Conservation (phyloP, 352 stramenopile species). For the Plasmopara viticola region DNA sequence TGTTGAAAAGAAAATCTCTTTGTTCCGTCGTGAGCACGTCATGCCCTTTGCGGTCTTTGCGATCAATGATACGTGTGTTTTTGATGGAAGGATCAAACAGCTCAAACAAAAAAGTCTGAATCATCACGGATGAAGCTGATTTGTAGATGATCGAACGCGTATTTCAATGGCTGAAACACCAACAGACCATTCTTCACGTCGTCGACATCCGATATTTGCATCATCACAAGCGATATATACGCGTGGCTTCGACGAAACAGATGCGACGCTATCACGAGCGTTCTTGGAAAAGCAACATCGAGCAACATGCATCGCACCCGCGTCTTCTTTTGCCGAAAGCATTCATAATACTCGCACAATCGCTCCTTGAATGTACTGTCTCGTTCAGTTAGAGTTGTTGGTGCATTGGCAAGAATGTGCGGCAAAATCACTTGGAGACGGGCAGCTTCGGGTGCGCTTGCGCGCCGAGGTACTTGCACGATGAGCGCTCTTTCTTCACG, state of each 20-base stretch:
- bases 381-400: slow-evolving; percentile 11
- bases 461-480: too few species aligned
- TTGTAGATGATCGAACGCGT: slow-evolving; percentile 10
- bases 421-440: background rate
- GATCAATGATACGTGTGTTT: slow-evolving; percentile 9
- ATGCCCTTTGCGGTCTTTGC: slow-evolving; percentile 1
- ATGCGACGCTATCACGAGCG: slow-evolving; percentile 6
- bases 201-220: slow-evolving; percentile 28
- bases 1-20: background rate
- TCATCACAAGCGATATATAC: slow-evolving; percentile 14
- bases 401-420: slow-evolving; percentile 8
- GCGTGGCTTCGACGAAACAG: slow-evolving; percentile 23
- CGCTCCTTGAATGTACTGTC: slow-evolving; percentile 7
- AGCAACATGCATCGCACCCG: slow-evolving; percentile 22
- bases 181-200: slow-evolving; percentile 24
- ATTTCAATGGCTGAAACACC: slow-evolving; percentile 20
- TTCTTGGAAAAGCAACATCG: slow-evolving; percentile 15
- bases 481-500: too few species aligned
- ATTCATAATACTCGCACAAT: slow-evolving; percentile 22
- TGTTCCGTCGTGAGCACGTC: slow-evolving; percentile 5
- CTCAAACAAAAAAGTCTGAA: background rate
- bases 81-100: background rate
- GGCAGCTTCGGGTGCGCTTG: too few species aligned
- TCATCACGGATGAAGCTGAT: slow-evolving; percentile 5
- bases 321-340: slow-evolving; percentile 11